Evolutionary conservation across 768 basidiomycete species (phyloP), one percentile per base, ranked within the genome.

Genomic region (Suillus paluster): DNA sequence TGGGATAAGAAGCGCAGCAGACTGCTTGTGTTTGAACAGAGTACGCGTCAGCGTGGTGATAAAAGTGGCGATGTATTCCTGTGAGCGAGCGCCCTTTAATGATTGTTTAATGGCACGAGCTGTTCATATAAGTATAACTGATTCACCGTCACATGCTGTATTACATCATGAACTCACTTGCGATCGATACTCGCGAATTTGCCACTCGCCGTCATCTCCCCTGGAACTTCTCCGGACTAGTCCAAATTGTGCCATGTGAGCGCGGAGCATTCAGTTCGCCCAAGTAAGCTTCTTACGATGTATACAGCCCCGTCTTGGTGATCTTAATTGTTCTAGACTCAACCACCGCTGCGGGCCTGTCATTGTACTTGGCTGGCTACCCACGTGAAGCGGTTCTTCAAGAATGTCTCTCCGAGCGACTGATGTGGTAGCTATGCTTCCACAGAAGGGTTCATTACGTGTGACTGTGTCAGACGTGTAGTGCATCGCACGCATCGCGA

Each of bases 151-250:
- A n/a, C n/a, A n/a, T n/a, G n/a, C n/a, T n/a, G n/a, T n/a, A n/a
- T n/a, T n/a, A n/a, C n/a, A n/a, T n/a, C n/a, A n/a, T n/a, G n/a
- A n/a, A n/a, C n/a, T n/a, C n/a, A n/a, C 73, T 66, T 74, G 73
- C 5, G 71, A 53, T 44, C 64, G 67, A 3, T 46, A 45, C 3
- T 74, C 64, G 0, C 21, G 59, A 2, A 74, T 66, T 42, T 74
- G 73, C 73, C 73, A 74, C n/a, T n/a, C n/a, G n/a, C n/a, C 69
- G n/a, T 74, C 65, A 4, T n/a, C 39, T 23, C 0, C 68, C 73
- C 2, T 48, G 67, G 25, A 76, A 74, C 5, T 63, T 70, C 25
- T 74, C 74, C 5, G 73, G 67, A 3, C 72, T 74, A 45, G 6
- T 3, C 6, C 33, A 30, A 15, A 15, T 19, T n/a, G n/a, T n/a